A percentile compares a stretch with the other conserved stretches of the same genome.
These are phyloP conservation scores for Ogataea pignaliae DNA, from an alignment of 805 yeast species.

Conservation along the genomic window DNA sequence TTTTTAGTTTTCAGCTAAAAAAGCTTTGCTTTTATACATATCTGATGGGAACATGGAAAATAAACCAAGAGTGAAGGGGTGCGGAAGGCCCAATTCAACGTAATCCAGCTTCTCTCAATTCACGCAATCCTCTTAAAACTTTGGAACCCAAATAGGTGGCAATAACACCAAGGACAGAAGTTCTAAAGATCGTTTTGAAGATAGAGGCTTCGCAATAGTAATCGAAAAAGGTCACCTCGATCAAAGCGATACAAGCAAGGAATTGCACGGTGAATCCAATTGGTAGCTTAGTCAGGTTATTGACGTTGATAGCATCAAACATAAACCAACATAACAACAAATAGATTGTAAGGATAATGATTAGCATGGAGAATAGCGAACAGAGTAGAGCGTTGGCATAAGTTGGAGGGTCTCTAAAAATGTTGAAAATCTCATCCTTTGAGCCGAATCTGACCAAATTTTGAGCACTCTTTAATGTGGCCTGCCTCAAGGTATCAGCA, in stretches of 20 bases:
- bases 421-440: constrained; percentile 59
- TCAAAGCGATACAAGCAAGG: constrained; percentile 41
- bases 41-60: too few relatives aligned
- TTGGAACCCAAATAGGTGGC: constrained; percentile 61
- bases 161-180: constrained; percentile 46
- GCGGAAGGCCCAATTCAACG: constrained; percentile 10
- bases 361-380: constrained; percentile 41
- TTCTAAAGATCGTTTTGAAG: constrained; percentile 50
- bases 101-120: constrained; percentile 26
- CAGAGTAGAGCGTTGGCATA: constrained; percentile 52
- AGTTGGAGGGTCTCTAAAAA: constrained; percentile 50
- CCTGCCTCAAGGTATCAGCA: constrained; percentile 8
- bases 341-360: constrained; percentile 36
- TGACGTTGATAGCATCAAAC: constrained; percentile 33
- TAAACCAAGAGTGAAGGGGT: too few relatives aligned
- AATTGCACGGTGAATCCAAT: constrained; percentile 38
- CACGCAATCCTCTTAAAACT: constrained; percentile 43
- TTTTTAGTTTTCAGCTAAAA: background rate
- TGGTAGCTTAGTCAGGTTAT: constrained; percentile 32
- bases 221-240: constrained; percentile 50
- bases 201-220: constrained; percentile 60
- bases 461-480: constrained; percentile 3
- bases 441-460: constrained; percentile 39
- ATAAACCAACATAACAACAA: constrained; percentile 39
- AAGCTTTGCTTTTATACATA: background rate